Percentiles rank a stretch among this genome's conserved stretches.
Conservation (phyloP, 306 rosid genomes). For the Abrus precatorius region DNA sequence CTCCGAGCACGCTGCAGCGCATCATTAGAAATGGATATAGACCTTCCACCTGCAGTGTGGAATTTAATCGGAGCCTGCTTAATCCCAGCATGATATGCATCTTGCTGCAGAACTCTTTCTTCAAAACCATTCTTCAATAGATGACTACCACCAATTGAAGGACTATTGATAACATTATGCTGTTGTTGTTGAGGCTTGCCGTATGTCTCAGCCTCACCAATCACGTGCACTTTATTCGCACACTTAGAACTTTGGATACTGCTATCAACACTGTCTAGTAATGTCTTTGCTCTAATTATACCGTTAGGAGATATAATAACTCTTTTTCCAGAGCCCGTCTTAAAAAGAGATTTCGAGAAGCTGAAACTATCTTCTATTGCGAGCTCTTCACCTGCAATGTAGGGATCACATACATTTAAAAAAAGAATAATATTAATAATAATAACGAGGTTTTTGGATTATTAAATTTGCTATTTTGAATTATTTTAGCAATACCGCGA, state of each 20-base stretch:
- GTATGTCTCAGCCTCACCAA: slow-evolving; percentile 38
- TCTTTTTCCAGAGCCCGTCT: slow-evolving; percentile 78
- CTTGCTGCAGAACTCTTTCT: slow-evolving; percentile 39
- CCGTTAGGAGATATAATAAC: slow-evolving; percentile 77
- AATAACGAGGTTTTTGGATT: not conserved
- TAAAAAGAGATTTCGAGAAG: slow-evolving; percentile 75
- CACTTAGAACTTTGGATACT: slow-evolving; percentile 49
- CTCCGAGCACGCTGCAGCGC: slow-evolving; percentile 85
- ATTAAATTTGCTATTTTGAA: not conserved
- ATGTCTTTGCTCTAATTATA: slow-evolving; percentile 72
- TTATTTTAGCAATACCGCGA: not conserved
- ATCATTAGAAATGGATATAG: slow-evolving; percentile 77
- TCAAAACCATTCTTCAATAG: slow-evolving; percentile 45
- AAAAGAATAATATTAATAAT: not conserved
- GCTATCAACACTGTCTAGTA: slow-evolving; percentile 57
- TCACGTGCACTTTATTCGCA: slow-evolving; percentile 14
- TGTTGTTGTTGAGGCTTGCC: slow-evolving; percentile 7
- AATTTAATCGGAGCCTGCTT: slow-evolving; percentile 71
- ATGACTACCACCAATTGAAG: slow-evolving; percentile 44
- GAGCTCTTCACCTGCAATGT: slow-evolving; percentile 60
- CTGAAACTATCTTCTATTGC: slow-evolving; percentile 46
- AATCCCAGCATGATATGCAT: slow-evolving; percentile 41
- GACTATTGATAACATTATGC: slow-evolving; percentile 34
- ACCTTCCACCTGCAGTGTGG: slow-evolving; percentile 89
- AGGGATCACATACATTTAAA: not conserved